Evolutionary conservation across 2,329 filamentous ascomycete genomes (phyloP).

Genomic region (Xylaria arbuscula): DNA sequence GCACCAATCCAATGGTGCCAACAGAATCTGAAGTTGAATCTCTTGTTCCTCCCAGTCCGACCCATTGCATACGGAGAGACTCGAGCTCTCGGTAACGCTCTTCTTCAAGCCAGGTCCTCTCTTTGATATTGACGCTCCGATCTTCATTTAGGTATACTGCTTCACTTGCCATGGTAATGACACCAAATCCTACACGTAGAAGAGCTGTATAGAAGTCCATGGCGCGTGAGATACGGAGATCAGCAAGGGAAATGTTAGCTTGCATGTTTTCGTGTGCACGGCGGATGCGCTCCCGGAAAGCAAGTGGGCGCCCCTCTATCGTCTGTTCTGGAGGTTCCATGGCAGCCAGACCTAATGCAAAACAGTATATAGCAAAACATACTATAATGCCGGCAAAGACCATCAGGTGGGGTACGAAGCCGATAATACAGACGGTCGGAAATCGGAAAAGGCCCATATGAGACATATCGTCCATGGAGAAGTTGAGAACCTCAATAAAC

Average conservation of each 20-base stretch:
- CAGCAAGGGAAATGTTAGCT: constrained; percentile 85
- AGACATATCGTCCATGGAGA: constrained; percentile 68
- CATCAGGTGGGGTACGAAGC: constrained; percentile 93
- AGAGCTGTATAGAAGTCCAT: constrained; percentile 97
- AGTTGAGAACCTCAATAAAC: constrained; percentile 76
- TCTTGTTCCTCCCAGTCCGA: constrained; percentile 58
- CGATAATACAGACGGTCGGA: constrained; percentile 93
- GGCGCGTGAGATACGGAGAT: constrained; percentile 81
- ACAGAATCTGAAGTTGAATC: constrained; percentile 63
- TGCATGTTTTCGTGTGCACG: constrained; percentile 90
- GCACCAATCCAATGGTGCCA: constrained; percentile 66
- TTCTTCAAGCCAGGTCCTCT: constrained; percentile 91
- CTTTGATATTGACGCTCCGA: constrained; percentile 75
- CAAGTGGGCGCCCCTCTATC: constrained; percentile 50
- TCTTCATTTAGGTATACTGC: constrained; percentile 97
- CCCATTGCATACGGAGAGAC: constrained; percentile 63
- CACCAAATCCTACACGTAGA: constrained; percentile 85
- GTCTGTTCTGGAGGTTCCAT: constrained; percentile 68
- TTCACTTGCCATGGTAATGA: constrained; percentile 92
- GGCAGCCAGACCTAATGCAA: constrained; percentile 82
- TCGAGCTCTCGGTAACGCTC: constrained; percentile 84
- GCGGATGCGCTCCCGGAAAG: constrained; percentile 69
- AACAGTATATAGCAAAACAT: constrained; percentile 79
- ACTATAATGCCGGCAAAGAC: constrained; percentile 81
- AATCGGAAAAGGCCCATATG: constrained; percentile 81